Conservation (phyloP, 2,329 filamentous ascomycete species). For the Verticillium klebahnii region DNA sequence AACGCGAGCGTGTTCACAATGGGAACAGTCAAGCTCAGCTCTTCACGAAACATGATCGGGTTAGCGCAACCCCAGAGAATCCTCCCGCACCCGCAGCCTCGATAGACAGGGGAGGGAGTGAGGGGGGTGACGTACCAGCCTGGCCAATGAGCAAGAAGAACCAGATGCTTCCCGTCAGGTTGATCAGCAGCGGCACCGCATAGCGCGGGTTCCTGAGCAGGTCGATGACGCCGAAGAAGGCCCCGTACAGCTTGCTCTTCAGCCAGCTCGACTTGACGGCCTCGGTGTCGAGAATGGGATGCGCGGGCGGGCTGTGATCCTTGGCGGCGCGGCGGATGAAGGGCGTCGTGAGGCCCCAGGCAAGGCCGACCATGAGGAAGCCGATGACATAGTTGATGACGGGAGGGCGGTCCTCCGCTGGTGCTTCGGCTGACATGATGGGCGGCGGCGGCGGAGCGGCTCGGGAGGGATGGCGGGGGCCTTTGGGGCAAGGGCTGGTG, state of each 20-base stretch:
- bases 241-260: constrained; percentile 55
- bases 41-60: constrained; percentile 35
- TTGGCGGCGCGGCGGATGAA: constrained; percentile 87
- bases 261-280: constrained; percentile 55
- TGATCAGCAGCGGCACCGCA: constrained; percentile 77
- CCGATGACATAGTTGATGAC: constrained; percentile 80
- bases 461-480: not conserved
- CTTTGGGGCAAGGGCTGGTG: not conserved
- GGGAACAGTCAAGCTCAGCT: constrained; percentile 87
- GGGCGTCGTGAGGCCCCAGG: constrained; percentile 88
- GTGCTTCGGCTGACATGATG: not conserved
- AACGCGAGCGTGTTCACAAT: constrained; percentile 94
- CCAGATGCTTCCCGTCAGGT: constrained; percentile 91
- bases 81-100: not conserved
- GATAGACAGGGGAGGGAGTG: not conserved
- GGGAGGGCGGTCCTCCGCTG: constrained; percentile 33
- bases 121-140: constrained; percentile 61
- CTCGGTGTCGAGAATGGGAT: constrained; percentile 47
- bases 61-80: not conserved
- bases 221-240: constrained; percentile 72
- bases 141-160: constrained; percentile 93
- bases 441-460: not conserved
- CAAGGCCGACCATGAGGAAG: constrained; percentile 85
- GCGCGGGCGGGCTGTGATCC: constrained; percentile 61
- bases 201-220: constrained; percentile 78